Evolutionary conservation across 768 basidiomycete species (phyloP).

Genomic region (Inosperma sp.): DNA sequence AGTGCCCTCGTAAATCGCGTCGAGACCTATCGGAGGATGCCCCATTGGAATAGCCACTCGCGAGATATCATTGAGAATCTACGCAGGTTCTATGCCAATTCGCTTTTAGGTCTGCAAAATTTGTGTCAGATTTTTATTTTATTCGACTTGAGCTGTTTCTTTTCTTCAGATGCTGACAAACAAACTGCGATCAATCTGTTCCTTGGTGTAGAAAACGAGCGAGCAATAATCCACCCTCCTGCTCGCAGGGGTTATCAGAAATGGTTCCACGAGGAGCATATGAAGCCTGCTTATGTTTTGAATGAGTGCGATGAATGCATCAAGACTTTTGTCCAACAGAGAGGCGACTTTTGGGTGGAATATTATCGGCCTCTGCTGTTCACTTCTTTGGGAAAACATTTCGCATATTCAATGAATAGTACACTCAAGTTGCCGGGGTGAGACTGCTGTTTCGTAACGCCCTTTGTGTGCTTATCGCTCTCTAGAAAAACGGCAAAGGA

Average conservation of each 20-base stretch:
- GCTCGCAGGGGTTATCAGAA: slow-evolving; percentile 72
- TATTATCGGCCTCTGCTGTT: slow-evolving; percentile 84
- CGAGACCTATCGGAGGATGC: slow-evolving; percentile 92
- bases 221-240: slow-evolving; percentile 44
- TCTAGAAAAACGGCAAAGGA: slow-evolving; percentile 65
- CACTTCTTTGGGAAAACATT: slow-evolving; percentile 82
- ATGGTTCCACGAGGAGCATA: slow-evolving; percentile 76
- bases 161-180: slow-evolving; percentile 85
- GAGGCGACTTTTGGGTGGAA: slow-evolving; percentile 81
- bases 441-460: slow-evolving; percentile 18
- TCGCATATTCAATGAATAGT: slow-evolving; percentile 90
- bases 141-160: not conserved
- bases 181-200: slow-evolving; percentile 98
- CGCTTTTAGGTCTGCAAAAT: slow-evolving; percentile 61
- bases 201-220: slow-evolving; percentile 66
- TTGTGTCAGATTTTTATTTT: not conserved
- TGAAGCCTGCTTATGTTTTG: slow-evolving; percentile 62
- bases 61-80: slow-evolving; percentile 95
- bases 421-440: slow-evolving; percentile 80
- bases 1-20: slow-evolving; percentile 94
- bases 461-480: not conserved
- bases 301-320: slow-evolving; percentile 63
- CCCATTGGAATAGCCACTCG: slow-evolving; percentile 97
- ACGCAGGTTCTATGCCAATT: slow-evolving; percentile 91
- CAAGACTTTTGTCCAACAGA: slow-evolving; percentile 50